Conservation (phyloP, 345 rosid genomes). For the Pugionium dolabratum region DNA sequence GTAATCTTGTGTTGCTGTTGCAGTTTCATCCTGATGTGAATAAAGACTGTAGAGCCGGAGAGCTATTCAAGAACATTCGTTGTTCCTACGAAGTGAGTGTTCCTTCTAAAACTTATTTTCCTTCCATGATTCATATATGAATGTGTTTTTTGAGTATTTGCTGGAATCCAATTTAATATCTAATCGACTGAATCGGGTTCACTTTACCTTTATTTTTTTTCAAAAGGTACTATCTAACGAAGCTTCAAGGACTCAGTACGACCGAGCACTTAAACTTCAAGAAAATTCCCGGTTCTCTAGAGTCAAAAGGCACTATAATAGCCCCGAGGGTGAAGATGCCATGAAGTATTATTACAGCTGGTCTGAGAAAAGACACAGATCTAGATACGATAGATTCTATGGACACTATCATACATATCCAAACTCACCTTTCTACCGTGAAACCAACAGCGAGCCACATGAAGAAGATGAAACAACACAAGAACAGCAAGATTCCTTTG, state of each 20-base stretch:
- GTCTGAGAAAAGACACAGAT: slow-evolving; percentile 60
- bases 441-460: slow-evolving; percentile 38
- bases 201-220: not conserved
- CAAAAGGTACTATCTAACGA: slow-evolving; percentile 77
- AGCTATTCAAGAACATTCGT: slow-evolving; percentile 72
- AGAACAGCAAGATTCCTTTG: slow-evolving; percentile 60
- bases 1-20: slow-evolving; percentile 32
- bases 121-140: not conserved
- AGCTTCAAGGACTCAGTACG: slow-evolving; percentile 61
- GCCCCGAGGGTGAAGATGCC: slow-evolving; percentile 53
- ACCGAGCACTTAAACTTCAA: slow-evolving; percentile 50
- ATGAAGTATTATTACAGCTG: slow-evolving; percentile 50
- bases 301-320: slow-evolving; percentile 40
- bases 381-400: slow-evolving; percentile 50
- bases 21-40: slow-evolving; percentile 94
- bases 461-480: slow-evolving; percentile 38
- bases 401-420: slow-evolving; percentile 39
- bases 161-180: not conserved
- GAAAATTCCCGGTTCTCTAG: slow-evolving; percentile 47
- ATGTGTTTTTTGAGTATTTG: not conserved
- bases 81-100: slow-evolving; percentile 73
- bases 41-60: slow-evolving; percentile 66
- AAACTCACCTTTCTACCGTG: slow-evolving; percentile 34
- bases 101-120: slow-evolving; percentile 24
- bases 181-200: not conserved